These are phyloP conservation scores for Tilletia indica DNA, from an alignment of 1,284 basidiomycete species.

Conservation along the genomic window DNA sequence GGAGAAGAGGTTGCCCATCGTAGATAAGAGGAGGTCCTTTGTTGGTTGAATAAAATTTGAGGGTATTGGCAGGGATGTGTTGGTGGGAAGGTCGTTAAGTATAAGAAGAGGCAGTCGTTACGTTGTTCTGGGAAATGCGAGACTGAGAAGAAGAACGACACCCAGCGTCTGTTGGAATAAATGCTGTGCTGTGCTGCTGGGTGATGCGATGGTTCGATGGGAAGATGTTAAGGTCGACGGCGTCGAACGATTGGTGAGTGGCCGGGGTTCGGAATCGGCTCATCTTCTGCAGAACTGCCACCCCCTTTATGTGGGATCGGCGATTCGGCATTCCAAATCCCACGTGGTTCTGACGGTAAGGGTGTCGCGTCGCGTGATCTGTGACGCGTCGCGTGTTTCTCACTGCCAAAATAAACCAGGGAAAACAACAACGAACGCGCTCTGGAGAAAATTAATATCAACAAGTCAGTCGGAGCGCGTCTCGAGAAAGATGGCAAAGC, in stretches of 20 bases:
- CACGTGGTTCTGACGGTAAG: no score
- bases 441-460: not conserved
- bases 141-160: no score
- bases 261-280: no score
- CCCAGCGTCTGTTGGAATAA: no score
- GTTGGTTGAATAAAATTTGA: not conserved
- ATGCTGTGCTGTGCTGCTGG: no score
- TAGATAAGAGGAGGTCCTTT: no score
- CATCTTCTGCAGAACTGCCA: no score
- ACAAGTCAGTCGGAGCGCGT: not conserved
- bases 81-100: not conserved
- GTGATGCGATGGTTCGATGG: no score
- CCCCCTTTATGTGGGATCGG: no score
- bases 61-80: not conserved
- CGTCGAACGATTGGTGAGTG: no score
- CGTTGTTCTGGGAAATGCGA: not conserved
- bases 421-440: not conserved
- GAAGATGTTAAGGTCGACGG: no score
- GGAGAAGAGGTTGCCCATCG: conserved; percentile 7
- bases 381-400: not conserved
- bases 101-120: not conserved
- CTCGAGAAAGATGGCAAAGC: not conserved
- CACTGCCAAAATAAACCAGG: not conserved
- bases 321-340: no score
- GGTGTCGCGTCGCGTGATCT: not conserved